Base-by-base conservation (phyloP, 805 yeast genomes). In the Grigorovia transvaalensis region DNA sequence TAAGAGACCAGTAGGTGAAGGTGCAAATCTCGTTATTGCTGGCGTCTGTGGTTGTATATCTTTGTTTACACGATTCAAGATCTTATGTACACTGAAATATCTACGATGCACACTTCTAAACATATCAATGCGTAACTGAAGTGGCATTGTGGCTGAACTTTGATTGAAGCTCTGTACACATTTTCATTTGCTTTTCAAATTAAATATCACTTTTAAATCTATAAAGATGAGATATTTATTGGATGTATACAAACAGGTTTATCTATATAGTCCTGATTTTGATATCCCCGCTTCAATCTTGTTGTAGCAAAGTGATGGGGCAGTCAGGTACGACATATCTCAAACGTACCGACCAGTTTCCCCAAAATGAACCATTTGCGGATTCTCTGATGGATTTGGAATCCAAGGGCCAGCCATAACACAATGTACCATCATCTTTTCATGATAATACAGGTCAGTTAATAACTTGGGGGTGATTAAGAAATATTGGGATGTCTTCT, bases 1-100 rank as follows among this genome's bases (percentile, higher is more conserved):
- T n/a, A 93, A 73, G 55, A 79, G 79, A 0, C 99, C 99, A 0
- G 99, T 93, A 1, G 99, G 99, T 1, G 97, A 89, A 0, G 99
- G 99, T 0, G 99, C 99, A 68, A 93, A 93, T 56, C 99, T 71
- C 1, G 98, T 87, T 57, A 96, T 69, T 0, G 82, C 95, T 0
- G 93, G 88, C 0, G 54, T 40, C 1, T 52, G 57, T 1, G 82
- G 80, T 46, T 74, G 77, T 9, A 72, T 57, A 44, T 66, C 61
- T 29, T 47, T 54, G 5, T 46, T 46, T 18, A 45, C 41, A 15
- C 44, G 48, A 13, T 46, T 46, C 5, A 9, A 23, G 8, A 35
- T 9, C 20, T 15, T 20, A 29, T 38, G 30, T 13, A 17, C 18
- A 5, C 9, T 13, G 15, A 33, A 18, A 19, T 40, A n/a, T 41